Evolutionary conservation across 2,329 filamentous ascomycete genomes (phyloP).

Genomic region (Colletotrichum tropicale): DNA sequence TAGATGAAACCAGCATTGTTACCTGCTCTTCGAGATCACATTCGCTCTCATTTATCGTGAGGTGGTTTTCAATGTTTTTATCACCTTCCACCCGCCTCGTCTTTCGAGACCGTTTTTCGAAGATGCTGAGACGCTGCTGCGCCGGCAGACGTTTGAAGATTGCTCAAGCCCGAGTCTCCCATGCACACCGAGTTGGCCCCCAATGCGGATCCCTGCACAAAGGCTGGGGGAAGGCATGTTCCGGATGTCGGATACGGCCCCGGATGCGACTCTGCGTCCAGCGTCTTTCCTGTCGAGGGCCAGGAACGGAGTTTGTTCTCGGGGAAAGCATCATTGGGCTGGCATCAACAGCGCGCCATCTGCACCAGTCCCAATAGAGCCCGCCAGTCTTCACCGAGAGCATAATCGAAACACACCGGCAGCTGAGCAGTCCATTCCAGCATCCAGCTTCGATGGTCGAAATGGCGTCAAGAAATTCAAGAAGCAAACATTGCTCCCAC

Average conservation of each 20-base stretch:
- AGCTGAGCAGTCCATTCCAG: not conserved
- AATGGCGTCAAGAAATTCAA: not conserved
- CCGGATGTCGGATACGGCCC: not conserved
- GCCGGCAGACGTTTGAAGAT: not conserved
- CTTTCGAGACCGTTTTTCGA: not conserved
- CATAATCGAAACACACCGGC: not conserved
- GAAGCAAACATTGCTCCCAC: not conserved
- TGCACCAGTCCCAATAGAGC: not conserved
- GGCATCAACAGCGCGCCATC: not conserved
- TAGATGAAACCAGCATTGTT: not conserved
- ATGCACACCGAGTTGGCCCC: not conserved
- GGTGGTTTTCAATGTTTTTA: not conserved
- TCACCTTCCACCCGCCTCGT: not conserved
- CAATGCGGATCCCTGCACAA: not conserved
- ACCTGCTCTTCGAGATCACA: not conserved
- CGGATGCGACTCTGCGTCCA: not conserved
- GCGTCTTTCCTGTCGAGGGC: not conserved
- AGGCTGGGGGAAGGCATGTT: not conserved
- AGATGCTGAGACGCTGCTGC: not conserved
- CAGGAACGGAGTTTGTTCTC: not conserved
- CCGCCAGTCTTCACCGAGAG: not conserved
- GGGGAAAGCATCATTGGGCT: not conserved
- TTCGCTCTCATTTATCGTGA: not conserved
- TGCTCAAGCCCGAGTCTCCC: not conserved
- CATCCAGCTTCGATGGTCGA: not conserved